phyloP scores from a whole-genome alignment of 2,329 filamentous ascomycete species.

The Pseudofabraea citricarpa region DNA sequence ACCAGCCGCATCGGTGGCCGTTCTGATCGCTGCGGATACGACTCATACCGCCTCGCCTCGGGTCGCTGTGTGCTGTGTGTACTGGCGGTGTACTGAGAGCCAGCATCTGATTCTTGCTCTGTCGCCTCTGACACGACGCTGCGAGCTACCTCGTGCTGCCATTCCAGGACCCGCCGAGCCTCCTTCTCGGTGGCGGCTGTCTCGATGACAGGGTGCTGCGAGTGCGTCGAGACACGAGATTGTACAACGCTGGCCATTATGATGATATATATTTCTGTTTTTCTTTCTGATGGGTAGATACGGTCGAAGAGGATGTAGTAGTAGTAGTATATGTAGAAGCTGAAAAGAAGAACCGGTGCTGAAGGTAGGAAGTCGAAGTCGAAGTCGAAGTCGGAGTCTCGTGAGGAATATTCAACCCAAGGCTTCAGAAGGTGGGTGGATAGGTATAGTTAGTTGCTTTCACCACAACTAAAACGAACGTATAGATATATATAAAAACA shows the following conservation, averaged over 20 bases:
- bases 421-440: too few species aligned
- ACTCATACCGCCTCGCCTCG: slow-evolving; percentile 5
- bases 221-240: background rate
- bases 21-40: background rate
- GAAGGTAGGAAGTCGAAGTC: too few species aligned
- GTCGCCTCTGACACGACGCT: slow-evolving; percentile 12
- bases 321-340: too few species aligned
- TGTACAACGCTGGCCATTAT: background rate
- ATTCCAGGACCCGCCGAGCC: slow-evolving; percentile 35
- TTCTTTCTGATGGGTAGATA: slow-evolving; percentile 13
- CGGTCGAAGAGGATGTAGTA: background rate
- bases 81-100: background rate
- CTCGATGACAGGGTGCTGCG: slow-evolving; percentile 14
- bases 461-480: too few species aligned
- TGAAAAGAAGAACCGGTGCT: too few species aligned
- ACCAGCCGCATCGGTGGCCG: slow-evolving; percentile 4
- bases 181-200: slow-evolving; percentile 23
- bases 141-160: slow-evolving; percentile 34
- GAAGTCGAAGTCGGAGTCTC: too few species aligned
- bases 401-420: too few species aligned
- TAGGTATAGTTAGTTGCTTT: too few species aligned
- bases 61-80: background rate
- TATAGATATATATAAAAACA: too few species aligned
- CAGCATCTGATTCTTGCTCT: background rate
- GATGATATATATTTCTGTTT: too few species aligned